phyloP scores from a whole-genome alignment of 441 rosid genomes.

The Biscutella laevigata region DNA sequence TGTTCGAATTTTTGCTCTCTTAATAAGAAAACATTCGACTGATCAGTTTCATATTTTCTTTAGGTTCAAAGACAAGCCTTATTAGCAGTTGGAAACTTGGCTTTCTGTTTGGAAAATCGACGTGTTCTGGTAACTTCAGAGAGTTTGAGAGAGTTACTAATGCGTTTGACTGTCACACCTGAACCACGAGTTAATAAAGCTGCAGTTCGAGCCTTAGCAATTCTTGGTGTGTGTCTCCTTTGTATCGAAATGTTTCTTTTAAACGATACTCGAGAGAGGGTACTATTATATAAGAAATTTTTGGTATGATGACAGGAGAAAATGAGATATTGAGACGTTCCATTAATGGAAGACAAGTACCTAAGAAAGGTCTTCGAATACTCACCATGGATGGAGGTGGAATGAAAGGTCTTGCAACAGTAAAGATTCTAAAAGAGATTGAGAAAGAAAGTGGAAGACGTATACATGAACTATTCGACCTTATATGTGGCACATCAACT shows the following conservation, averaged over 20 bases:
- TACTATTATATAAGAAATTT: constrained; percentile 7
- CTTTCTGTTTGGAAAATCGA: constrained; percentile 88
- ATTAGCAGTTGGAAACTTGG: constrained; percentile 90
- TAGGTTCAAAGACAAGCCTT: constrained; percentile 91
- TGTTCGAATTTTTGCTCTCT: neutral
- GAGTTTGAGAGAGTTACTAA: constrained; percentile 81
- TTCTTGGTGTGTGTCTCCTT: constrained; percentile 62
- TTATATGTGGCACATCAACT: constrained; percentile 96
- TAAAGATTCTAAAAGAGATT: constrained; percentile 89
- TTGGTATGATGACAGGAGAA: constrained; percentile 56
- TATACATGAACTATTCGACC: constrained; percentile 94
- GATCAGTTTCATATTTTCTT: constrained; percentile 19
- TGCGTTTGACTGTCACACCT: constrained; percentile 69
- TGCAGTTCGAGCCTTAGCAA: constrained; percentile 96
- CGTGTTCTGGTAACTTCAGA: constrained; percentile 80
- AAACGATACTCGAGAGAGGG: neutral
- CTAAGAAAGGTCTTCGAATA: constrained; percentile 88
- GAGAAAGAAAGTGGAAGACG: constrained; percentile 91
- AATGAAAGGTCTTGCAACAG: constrained; percentile 98
- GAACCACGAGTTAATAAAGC: constrained; percentile 86
- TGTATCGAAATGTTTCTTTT: constrained; percentile 1
- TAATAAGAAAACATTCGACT: constrained; percentile 16
- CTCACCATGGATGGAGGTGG: constrained; percentile 99
- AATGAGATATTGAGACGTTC: constrained; percentile 88
- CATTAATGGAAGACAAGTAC: constrained; percentile 75